These are phyloP conservation scores for Fusarium coicis DNA, from an alignment of 2,329 filamentous ascomycete species.

Conservation along the genomic window DNA sequence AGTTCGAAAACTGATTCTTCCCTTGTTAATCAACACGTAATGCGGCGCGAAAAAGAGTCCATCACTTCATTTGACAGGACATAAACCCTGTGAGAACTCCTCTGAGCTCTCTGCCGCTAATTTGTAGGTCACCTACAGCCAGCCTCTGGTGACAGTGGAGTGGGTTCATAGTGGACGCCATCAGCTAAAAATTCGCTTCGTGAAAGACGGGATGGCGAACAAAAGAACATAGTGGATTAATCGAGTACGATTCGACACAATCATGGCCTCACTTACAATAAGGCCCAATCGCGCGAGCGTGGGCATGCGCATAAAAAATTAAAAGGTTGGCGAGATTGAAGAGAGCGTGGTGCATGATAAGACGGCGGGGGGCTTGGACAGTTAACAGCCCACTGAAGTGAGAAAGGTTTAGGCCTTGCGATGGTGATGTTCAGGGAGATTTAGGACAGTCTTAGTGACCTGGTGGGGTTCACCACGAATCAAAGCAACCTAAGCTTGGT, in stretches of 20 bases:
- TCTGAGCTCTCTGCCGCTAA: not conserved
- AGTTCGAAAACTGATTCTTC: not conserved
- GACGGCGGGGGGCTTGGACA: no score
- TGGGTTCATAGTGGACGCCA: not conserved
- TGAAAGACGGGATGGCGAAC: not conserved
- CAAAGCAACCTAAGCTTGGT: not conserved
- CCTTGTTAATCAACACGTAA: no score
- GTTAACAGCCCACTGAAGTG: no score
- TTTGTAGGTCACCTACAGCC: not conserved
- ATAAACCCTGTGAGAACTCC: not conserved
- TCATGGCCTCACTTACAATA: not conserved
- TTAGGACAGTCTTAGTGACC: not conserved
- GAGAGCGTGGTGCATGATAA: not conserved
- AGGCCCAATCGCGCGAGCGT: fast-evolving
- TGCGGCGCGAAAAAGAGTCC: not conserved
- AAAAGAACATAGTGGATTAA: not conserved
- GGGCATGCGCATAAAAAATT: not conserved
- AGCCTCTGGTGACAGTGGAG: not conserved
- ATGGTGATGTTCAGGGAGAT: no score
- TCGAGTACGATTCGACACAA: fast-evolving
- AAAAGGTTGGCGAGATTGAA: not conserved
- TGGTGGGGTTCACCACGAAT: not conserved
- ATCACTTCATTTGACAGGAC: not conserved
- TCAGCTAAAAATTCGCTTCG: not conserved
- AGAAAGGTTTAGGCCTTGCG: no score